These are phyloP conservation scores for Annulohypoxylon stygium DNA, from an alignment of 495 filamentous ascomycete genomes.

Conservation along the genomic window DNA sequence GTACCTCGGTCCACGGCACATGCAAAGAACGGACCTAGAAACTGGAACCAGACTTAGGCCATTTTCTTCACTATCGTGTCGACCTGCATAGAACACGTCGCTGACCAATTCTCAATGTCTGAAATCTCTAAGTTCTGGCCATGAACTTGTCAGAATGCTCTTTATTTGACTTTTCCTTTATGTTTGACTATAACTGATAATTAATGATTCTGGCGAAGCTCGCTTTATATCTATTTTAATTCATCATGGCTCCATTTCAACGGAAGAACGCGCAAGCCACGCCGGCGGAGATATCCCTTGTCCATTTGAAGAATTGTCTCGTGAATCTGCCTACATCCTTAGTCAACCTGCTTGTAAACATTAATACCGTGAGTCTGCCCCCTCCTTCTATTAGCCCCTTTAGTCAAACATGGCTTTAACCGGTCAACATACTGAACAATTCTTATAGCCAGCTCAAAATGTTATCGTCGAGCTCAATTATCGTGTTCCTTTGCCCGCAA, in stretches of 20 bases:
- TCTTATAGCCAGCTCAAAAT: conserved; percentile 84
- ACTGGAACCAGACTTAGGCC: not conserved
- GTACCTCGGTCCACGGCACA: conserved; percentile 49
- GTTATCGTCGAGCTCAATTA: conserved; percentile 90
- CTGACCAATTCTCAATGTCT: conserved; percentile 13
- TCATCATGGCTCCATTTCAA: conserved; percentile 66
- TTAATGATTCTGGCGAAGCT: not conserved
- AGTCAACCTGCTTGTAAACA: conserved; percentile 82
- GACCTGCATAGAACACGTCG: conserved; percentile 6
- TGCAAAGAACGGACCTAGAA: not conserved
- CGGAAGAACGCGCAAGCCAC: conserved; percentile 74
- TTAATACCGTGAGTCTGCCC: conserved; percentile 78
- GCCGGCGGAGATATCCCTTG: conserved; percentile 80
- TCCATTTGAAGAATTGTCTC: conserved; percentile 91
- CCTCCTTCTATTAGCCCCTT: not conserved
- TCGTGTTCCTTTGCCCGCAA: conserved; percentile 57
- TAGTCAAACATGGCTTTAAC: not conserved
- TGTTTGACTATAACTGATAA: not conserved
- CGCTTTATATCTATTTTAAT: conserved; percentile 39
- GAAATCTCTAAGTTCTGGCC: conserved; percentile 1
- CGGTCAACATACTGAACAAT: conserved; percentile 22
- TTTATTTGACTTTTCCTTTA: conserved; percentile 3
- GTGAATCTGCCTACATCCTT: conserved; percentile 92
- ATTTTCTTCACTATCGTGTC: conserved; percentile 9
- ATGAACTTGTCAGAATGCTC: not conserved